Base-by-base conservation (phyloP, 495 filamentous ascomycete genomes). In the Lophiotrema nucula region DNA sequence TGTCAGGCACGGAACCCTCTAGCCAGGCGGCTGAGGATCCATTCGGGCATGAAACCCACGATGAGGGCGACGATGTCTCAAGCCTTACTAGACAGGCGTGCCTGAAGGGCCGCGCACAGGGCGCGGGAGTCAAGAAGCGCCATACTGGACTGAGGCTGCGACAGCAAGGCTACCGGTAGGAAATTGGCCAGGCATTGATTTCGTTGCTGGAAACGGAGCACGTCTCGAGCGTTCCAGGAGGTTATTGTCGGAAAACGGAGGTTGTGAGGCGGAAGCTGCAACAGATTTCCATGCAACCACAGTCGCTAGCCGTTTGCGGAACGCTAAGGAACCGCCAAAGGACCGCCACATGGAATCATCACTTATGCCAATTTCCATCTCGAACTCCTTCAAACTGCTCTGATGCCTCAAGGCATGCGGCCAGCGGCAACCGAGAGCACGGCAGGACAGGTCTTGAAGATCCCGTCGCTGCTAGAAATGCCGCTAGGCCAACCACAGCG, bases 41-140 rank as follows among this genome's bases (percentile, higher is more conserved):
- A 24, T 51, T 58, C 43, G 33, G 53, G 47, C 55, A 48, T 67
- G 64, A 67, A 67, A 67, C 64, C 42, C 39, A 56, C 59, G 64
- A 67, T 67, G 64, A 67, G 53, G 64, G 64, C 39, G 54, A 45
- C 24, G 24, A 22, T 53, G 64, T 67, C 64, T 67, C 64, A 67
- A 53, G 54, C 62, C 31, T 42, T 27, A 50, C 46, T 28, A 18
- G 15, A 28, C 25, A 56, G 33, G 53, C 39, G 19, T 52, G 28
- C 47, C 48, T 43, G 18, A 27, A 54, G 51, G 49, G 38, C 49
- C 22, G 39, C 26, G 53, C 41, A 61, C 53, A 52, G 49, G 43
- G 39, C 63, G 37, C 58, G 33, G 37, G 54, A 50, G 27, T 37
- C 57, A 33, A 62, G 48, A 58, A 24, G 28, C 47, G 44, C 58